Evolutionary conservation across 495 filamentous ascomycete species (phyloP).

Genomic region (Cudoniella acicularis): DNA sequence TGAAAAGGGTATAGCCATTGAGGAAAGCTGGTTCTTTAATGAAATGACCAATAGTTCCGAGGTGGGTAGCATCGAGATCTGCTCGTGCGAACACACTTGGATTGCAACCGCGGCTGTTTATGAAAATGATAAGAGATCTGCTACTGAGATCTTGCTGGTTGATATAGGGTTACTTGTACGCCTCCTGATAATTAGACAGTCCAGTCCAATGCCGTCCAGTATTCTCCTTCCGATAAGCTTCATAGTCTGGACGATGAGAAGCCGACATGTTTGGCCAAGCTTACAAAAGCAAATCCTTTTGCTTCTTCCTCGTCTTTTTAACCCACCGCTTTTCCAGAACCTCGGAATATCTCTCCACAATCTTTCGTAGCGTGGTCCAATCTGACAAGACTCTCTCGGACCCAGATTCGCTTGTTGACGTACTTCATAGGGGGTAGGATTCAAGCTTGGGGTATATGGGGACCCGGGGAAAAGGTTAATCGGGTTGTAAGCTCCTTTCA

Average conservation of each 20-base stretch:
- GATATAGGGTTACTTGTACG: background rate
- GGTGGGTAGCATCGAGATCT: background rate
- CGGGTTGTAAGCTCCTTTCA: no score
- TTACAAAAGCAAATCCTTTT: slow-evolving; percentile 35
- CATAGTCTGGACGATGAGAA: slow-evolving; percentile 40
- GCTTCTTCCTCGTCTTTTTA: slow-evolving; percentile 42
- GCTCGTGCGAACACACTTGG: background rate
- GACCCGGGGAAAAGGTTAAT: no score
- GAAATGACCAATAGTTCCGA: no score
- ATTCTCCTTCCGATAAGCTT: slow-evolving; percentile 11
- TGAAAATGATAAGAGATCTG: background rate
- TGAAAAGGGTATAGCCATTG: background rate
- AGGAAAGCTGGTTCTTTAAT: background rate
- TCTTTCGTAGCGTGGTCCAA: background rate
- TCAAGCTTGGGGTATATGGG: no score
- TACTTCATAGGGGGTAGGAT: no score
- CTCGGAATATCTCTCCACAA: slow-evolving; percentile 34
- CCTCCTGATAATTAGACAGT: background rate
- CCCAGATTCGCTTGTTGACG: no score
- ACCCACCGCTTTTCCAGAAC: slow-evolving; percentile 46
- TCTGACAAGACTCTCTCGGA: no score
- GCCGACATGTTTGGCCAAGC: slow-evolving; percentile 47
- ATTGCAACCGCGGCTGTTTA: background rate
- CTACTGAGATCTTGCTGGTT: background rate
- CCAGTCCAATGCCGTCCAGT: background rate